Conservation (phyloP, 495 filamentous ascomycete genomes). For the Saxophila tyrrhenica region DNA sequence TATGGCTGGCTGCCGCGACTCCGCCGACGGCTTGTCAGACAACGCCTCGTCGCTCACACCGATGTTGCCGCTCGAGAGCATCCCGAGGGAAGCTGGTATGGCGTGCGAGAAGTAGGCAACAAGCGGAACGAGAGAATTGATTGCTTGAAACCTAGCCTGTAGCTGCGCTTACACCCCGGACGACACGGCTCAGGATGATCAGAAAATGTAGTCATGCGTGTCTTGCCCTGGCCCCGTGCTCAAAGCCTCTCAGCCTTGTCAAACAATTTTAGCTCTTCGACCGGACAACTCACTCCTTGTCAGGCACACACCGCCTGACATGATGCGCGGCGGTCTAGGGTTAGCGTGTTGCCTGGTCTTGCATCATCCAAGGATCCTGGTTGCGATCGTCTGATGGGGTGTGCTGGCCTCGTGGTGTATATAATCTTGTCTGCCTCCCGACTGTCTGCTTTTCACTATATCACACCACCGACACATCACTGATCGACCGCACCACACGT, state of each 20-base stretch:
- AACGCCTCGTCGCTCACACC: neutral
- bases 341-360: conserved; percentile 12
- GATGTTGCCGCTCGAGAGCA: too few relatives aligned
- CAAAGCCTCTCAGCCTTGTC: conserved; percentile 5
- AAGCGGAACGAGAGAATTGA: too few relatives aligned
- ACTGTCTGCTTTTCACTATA: neutral
- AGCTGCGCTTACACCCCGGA: neutral
- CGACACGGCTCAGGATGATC: neutral
- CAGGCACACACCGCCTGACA: conserved; percentile 5
- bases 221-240: neutral
- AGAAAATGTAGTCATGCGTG: conserved; percentile 14
- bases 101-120: too few relatives aligned
- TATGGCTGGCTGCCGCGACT: neutral
- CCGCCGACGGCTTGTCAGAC: neutral
- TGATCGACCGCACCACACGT: neutral
- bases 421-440: neutral
- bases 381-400: neutral
- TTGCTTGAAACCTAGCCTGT: neutral
- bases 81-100: too few relatives aligned
- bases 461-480: neutral
- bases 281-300: neutral
- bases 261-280: neutral
- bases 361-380: conserved; percentile 4
- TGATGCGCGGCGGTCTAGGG: neutral
- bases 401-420: conserved; percentile 2